Evolutionary conservation across 225 moss, liverwort and hornwort genomes (phyloP), one percentile per base, ranked within the genome.

Genomic region (Marchantia paleacea): DNA sequence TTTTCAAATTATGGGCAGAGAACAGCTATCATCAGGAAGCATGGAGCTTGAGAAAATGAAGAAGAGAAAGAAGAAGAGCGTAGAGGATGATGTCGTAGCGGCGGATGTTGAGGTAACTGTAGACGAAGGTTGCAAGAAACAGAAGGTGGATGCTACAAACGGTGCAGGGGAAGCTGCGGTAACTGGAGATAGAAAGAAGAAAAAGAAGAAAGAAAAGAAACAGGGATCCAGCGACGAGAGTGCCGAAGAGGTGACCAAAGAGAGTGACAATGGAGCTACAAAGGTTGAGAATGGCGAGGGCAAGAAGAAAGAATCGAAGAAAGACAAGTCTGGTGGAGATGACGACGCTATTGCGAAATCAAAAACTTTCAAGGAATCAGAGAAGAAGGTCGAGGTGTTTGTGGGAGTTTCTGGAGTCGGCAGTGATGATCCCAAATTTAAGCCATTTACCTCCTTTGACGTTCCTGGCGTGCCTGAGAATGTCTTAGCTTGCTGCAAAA

Each of bases 401-500:
- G 99, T 94, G 54, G 87, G 89, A 3, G 94, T 95, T 7, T 89
- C 94, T 0, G 99, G 94, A 51, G 84, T 67, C 66, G 92, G 91
- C 0, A 89, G 91, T 49, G 86, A 86, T 49, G 91, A 92, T 88
- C 70, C 84, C 49, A 94, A 91, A 90, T 97, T 92, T 55, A 91
- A 83, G 86, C 91, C 91, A 48, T 75, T 84, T 64, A 90, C 91
- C 39, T 84, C 68, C 3, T 99, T 99, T 16, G 82, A 87, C 7
- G 63, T 95, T 0, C 85, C 86, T 1, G 90, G 85, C 18, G 94
- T 99, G 26, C 88, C 95, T 8, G 70, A 83, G 47, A 87, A 82
- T 52, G 87, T 95, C 6, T 79, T 99, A 15, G 85, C 88, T 75
- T 99, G 95, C 77, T 99, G 99, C 81, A 87, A 83, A 79, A 89